A percentile compares a stretch with the other conserved stretches of the same genome.
Conservation (phyloP, 2,329 filamentous ascomycete genomes). For the Fusarium begoniae region DNA sequence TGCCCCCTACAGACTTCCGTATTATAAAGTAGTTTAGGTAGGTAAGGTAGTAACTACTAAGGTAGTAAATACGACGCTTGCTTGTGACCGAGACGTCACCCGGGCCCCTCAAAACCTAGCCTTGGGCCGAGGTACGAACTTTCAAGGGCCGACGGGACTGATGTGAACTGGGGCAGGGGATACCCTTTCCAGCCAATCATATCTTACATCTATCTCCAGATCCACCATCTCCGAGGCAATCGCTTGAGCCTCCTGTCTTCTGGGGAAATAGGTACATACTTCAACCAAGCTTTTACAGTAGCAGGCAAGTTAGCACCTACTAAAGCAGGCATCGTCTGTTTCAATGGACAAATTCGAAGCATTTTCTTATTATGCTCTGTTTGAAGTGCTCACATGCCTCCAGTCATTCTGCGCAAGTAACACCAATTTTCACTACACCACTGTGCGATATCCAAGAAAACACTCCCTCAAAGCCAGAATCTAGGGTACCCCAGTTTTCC, state of each 20-base stretch:
- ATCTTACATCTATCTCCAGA: background rate
- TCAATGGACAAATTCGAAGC: background rate
- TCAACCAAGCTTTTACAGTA: background rate
- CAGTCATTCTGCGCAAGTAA: background rate
- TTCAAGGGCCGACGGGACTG: constrained; percentile 21
- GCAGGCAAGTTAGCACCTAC: no score
- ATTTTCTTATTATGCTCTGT: background rate
- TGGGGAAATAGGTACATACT: constrained; percentile 5
- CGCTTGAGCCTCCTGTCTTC: constrained; percentile 21
- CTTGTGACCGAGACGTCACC: constrained; percentile 40
- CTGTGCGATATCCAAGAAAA: background rate
- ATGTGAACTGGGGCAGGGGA: background rate
- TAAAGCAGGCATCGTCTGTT: background rate
- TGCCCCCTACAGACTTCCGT: no score
- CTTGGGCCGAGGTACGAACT: constrained; percentile 41
- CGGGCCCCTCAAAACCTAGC: constrained; percentile 31
- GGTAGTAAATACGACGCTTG: constrained; percentile 7
- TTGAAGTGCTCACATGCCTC: background rate
- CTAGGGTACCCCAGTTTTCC: constrained; percentile 10
- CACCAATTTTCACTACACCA: background rate
- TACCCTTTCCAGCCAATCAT: background rate
- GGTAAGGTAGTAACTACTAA: no score
- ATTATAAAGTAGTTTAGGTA: background rate
- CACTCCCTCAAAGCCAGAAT: background rate
- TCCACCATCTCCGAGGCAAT: constrained; percentile 31